Conservation (phyloP, 257 asterid genomes). For the Echium plantagineum region DNA sequence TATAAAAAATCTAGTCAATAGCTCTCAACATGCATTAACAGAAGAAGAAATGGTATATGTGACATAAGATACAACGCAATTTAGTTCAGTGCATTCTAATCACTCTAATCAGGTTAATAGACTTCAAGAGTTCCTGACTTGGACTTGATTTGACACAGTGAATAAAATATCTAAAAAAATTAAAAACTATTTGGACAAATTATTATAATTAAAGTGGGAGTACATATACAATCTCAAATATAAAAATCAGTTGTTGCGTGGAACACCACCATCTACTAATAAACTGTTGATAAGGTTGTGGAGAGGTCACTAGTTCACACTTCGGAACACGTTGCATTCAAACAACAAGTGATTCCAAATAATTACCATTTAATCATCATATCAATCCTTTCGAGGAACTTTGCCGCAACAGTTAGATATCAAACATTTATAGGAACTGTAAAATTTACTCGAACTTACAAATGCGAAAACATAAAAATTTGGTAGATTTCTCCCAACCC, state of each 20-base stretch:
- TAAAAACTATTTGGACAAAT: too few relatives aligned
- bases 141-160: too few relatives aligned
- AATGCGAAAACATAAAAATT: background rate
- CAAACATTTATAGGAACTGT: background rate
- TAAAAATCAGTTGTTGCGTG: too few relatives aligned
- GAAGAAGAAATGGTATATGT: background rate
- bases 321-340: background rate
- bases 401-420: background rate
- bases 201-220: too few relatives aligned
- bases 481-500: background rate
- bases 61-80: background rate
- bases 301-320: background rate
- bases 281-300: background rate
- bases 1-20: too few relatives aligned
- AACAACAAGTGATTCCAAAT: background rate
- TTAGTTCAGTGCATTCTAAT: background rate
- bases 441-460: background rate
- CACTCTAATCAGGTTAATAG: background rate
- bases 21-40: too few relatives aligned
- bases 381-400: background rate
- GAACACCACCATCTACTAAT: too few relatives aligned
- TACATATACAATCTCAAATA: too few relatives aligned
- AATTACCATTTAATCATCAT: background rate
- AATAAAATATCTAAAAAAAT: too few relatives aligned
- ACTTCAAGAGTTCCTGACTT: too few relatives aligned